These are phyloP conservation scores for Trichoderma sp. DNA, from an alignment of 2,329 filamentous ascomycete genomes.

Conservation along the genomic window DNA sequence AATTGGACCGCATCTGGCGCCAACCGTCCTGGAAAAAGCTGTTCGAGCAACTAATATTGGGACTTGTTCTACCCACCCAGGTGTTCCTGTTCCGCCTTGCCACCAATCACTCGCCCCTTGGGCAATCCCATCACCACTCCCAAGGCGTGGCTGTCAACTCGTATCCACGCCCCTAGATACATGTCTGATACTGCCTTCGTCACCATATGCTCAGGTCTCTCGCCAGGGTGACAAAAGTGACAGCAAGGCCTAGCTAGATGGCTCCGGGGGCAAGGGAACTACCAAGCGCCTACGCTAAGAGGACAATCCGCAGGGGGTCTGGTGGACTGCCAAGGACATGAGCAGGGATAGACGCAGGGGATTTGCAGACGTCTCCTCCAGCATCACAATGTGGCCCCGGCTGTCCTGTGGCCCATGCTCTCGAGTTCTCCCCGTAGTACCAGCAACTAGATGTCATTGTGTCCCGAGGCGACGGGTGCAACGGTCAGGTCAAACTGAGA, in stretches of 20 bases:
- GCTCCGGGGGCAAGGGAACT: not conserved
- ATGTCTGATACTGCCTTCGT: not conserved
- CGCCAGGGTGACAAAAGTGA: slow-evolving; percentile 15
- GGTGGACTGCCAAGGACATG: slow-evolving; percentile 10
- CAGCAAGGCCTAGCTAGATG: not conserved
- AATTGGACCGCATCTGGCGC: slow-evolving; percentile 6
- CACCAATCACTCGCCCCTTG: slow-evolving; percentile 17
- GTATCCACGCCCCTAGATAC: slow-evolving; percentile 18
- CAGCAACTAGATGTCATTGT: slow-evolving; percentile 14
- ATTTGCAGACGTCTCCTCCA: slow-evolving; percentile 12
- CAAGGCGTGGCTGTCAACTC: slow-evolving; percentile 15
- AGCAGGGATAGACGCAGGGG: slow-evolving; percentile 17
- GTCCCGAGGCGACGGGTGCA: slow-evolving; percentile 18
- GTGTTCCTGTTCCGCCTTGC: slow-evolving; percentile 3
- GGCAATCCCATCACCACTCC: not conserved
- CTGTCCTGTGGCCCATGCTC: slow-evolving; percentile 5
- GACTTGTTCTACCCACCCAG: slow-evolving; percentile 17
- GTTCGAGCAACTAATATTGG: not conserved
- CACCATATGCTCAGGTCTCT: not conserved
- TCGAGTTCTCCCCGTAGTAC: slow-evolving; percentile 7
- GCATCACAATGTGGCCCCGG: slow-evolving; percentile 1
- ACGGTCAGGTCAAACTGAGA: slow-evolving; percentile 14
- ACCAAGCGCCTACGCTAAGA: slow-evolving; percentile 15
- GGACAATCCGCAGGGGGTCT: slow-evolving; percentile 10
- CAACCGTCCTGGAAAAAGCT: not conserved